Evolutionary conservation across 148 eudicot genomes (phyloP).

Genomic region (Rhododendron ovatum): DNA sequence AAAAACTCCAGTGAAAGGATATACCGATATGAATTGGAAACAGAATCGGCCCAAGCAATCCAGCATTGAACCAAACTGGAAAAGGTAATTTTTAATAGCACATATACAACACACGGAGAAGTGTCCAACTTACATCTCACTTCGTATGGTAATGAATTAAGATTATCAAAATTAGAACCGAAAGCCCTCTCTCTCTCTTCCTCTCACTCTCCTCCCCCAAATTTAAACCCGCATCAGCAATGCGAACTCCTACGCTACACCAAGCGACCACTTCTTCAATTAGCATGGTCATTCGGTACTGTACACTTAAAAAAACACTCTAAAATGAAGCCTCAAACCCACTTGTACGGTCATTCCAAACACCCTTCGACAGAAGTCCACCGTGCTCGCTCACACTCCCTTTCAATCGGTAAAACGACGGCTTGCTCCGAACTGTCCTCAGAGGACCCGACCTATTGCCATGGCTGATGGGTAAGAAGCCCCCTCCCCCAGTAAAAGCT

Average conservation of each 20-base stretch:
- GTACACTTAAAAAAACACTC: constrained; percentile 41
- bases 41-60: neutral
- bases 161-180: constrained; percentile 17
- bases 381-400: constrained; percentile 93
- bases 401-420: constrained; percentile 48
- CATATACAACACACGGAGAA: constrained; percentile 8
- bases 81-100: neutral
- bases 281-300: constrained; percentile 35
- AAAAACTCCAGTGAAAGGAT: neutral
- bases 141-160: constrained; percentile 18
- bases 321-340: constrained; percentile 49
- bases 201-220: neutral
- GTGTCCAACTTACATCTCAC: constrained; percentile 15
- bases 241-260: constrained; percentile 16
- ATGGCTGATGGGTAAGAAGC: constrained; percentile 51
- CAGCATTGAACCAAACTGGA: neutral
- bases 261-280: constrained; percentile 21
- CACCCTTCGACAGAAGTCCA: constrained; percentile 41
- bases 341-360: constrained; percentile 34
- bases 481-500: constrained; percentile 42
- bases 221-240: constrained; percentile 10
- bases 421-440: constrained; percentile 66
- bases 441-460: constrained; percentile 89
- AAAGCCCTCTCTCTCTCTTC: neutral
- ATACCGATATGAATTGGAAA: neutral